Conservation (phyloP, 2,329 filamentous ascomycete genomes). For the Nemania sp. region DNA sequence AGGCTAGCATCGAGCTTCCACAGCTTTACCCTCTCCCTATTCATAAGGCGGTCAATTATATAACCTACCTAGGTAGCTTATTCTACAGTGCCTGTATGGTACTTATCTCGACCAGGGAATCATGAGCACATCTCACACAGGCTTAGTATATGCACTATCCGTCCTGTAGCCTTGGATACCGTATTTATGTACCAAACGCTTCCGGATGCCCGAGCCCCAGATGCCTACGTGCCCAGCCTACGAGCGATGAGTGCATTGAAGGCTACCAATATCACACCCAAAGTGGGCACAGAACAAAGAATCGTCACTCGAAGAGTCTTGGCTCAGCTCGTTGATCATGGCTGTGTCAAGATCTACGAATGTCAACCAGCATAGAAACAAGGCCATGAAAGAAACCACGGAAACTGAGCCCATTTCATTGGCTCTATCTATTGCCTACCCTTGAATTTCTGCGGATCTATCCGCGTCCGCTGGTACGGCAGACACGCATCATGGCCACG, state of each 20-base stretch:
- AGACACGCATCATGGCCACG: constrained; percentile 5
- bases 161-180: too few relatives aligned
- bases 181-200: background rate
- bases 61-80: too few relatives aligned
- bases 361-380: background rate
- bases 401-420: too few relatives aligned
- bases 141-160: too few relatives aligned
- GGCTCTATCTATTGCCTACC: background rate
- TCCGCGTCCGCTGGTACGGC: background rate
- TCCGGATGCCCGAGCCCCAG: background rate
- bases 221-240: background rate
- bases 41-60: too few relatives aligned
- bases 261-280: background rate
- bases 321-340: constrained; percentile 21
- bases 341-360: constrained; percentile 17
- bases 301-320: constrained; percentile 2
- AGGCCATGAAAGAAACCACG: background rate
- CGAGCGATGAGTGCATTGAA: background rate
- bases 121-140: too few relatives aligned
- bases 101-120: too few relatives aligned
- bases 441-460: constrained; percentile 12
- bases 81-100: too few relatives aligned
- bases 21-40: too few relatives aligned
- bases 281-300: background rate
- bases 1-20: too few relatives aligned